These are phyloP conservation scores for Coccomyxa sp. DNA, from an alignment of 139 green algal genomes.

Conservation along the genomic window DNA sequence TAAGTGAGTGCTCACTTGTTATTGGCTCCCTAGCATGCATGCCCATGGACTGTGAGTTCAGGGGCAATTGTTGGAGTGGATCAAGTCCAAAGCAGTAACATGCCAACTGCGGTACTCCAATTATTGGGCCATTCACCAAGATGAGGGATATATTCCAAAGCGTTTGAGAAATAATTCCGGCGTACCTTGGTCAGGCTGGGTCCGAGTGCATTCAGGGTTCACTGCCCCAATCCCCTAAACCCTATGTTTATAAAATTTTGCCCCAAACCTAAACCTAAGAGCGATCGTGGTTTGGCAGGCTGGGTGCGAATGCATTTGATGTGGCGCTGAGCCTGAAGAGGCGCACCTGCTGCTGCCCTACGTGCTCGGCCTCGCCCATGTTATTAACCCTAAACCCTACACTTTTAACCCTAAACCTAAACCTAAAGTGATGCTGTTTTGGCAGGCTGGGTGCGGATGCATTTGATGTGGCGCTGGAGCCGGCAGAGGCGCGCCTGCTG, in stretches of 20 bases:
- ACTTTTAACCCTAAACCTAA: too few species aligned
- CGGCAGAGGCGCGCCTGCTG: background rate
- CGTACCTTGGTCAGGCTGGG: too few species aligned
- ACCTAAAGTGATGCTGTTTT: background rate
- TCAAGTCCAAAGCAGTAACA: background rate
- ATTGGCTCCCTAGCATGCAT: background rate
- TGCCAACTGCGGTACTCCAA: background rate
- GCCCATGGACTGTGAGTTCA: background rate
- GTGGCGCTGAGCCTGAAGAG: background rate
- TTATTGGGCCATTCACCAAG: too few species aligned
- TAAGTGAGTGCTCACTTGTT: background rate
- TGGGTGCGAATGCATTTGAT: background rate
- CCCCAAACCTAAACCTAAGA: too few species aligned
- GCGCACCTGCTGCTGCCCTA: constrained; percentile 3
- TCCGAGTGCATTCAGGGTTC: too few species aligned
- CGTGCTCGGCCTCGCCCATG: background rate
- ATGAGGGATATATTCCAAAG: too few species aligned
- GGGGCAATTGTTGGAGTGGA: background rate
- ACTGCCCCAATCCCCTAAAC: too few species aligned
- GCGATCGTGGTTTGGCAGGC: background rate
- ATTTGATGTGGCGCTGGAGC: background rate
- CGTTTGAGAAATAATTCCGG: too few species aligned
- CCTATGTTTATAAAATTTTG: too few species aligned
- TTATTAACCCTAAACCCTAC: background rate
- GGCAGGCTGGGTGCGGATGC: background rate